Evolutionary conservation across 768 basidiomycete species (phyloP), one percentile per base, ranked within the genome.

Genomic region (Myochromella boudieri): DNA sequence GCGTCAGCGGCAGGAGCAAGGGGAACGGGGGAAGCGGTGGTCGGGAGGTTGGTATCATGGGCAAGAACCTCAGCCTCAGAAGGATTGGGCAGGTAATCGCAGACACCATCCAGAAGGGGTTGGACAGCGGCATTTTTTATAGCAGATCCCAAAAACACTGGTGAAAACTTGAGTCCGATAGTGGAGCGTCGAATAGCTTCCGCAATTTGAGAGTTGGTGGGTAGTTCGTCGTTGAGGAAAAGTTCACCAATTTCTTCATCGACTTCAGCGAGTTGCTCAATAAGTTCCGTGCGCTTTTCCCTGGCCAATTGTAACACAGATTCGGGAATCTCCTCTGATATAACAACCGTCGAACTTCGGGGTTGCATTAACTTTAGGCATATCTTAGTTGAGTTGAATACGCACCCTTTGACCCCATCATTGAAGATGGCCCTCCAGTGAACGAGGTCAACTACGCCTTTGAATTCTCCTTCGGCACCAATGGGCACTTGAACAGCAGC

Each of bases 111-210:
- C 15, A 99, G 76, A 45, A 98, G 76, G 14, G 92, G 84, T 61
- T 99, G 97, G 5, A 99, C 87, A 29, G 82, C 92, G 6, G 93
- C 95, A 66, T 99, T 99, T 75, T 97, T 97, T 60, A 98, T 87
- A 0, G 97, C 97, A 5, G 94, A 95, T 31, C 97, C 97, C 49
- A 97, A 73, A 71, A 97, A 97, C 43, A 99, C 97, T 1, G 97
- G 97, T 0, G 92, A 89, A 70, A 99, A 98, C 54, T 88, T 92
- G 60, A 93, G 83, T 9, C 76, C 69, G 57, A 92, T 78, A 1
- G 97, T 98, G 3, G 92, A 80, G 27, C 97, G 90, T 15, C 94
- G 84, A 56, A 99, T 86, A 14, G 95, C 95, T 22, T 74, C 76
- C 4, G 82, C 82, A 31, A 99, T 81, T 64, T 95, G 88, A 22